Conservation (phyloP, 2,329 filamentous ascomycete species). For the Penicillium olsonii region DNA sequence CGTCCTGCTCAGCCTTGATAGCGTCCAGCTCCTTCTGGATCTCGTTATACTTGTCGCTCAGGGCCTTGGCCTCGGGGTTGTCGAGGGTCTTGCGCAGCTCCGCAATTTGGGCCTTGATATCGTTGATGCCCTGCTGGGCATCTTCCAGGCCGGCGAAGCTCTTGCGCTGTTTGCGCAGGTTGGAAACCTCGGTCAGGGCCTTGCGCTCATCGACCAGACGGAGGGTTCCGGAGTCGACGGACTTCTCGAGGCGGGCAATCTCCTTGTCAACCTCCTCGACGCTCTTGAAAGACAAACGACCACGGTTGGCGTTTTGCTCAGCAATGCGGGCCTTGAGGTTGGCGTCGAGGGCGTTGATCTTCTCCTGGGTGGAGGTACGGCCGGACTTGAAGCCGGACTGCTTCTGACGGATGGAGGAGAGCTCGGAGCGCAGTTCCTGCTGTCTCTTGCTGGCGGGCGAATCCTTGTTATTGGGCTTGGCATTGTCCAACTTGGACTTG, state of each 20-base stretch:
- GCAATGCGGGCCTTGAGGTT: conserved; percentile 80
- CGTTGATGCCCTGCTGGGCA: conserved; percentile 84
- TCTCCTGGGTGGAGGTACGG: conserved; percentile 75
- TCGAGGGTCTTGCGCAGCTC: conserved; percentile 86
- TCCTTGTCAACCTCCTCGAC: conserved; percentile 83
- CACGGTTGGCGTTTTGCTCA: conserved; percentile 83
- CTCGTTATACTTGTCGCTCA: conserved; percentile 81
- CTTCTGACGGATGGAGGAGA: conserved; percentile 80
- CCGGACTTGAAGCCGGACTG: conserved; percentile 85
- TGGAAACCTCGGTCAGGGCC: conserved; percentile 78
- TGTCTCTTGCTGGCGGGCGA: conserved; percentile 79
- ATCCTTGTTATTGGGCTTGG: conserved; percentile 78
- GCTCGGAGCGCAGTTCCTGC: conserved; percentile 79
- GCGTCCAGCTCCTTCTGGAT: conserved; percentile 84
- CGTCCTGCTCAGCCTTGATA: conserved; percentile 91
- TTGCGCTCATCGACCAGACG: conserved; percentile 98
- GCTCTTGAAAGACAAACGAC: conserved; percentile 81
- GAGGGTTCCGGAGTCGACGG: conserved; percentile 87
- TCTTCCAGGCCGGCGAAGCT: conserved; percentile 83
- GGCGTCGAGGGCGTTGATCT: conserved; percentile 89
- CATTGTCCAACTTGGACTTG: conserved; percentile 84
- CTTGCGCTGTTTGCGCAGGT: conserved; percentile 85
- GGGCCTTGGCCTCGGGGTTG: conserved; percentile 84
- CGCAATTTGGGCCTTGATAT: conserved; percentile 82
- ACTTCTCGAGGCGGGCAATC: conserved; percentile 76